Conservation (phyloP, 768 basidiomycete genomes). For the Cystobasidium onofrii region DNA sequence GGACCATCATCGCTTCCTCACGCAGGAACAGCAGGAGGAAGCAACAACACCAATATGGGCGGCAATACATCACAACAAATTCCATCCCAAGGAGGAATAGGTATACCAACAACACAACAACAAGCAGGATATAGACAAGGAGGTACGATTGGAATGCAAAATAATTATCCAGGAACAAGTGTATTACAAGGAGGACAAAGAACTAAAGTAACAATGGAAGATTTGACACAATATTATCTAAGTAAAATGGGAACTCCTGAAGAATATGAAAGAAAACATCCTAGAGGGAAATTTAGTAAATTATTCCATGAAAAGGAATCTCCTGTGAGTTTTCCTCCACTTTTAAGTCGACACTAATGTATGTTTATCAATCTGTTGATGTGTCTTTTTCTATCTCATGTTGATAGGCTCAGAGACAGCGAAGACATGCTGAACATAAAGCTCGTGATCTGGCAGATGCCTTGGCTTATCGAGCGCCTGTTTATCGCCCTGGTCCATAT, state of each 20-base stretch:
- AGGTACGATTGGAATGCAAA: constrained; percentile 13
- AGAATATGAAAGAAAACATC: constrained; percentile 26
- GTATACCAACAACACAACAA: neutral
- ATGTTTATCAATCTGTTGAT: too few species aligned
- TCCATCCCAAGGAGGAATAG: neutral
- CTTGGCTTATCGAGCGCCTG: constrained; percentile 10
- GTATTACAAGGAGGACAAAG: neutral
- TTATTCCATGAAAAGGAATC: constrained; percentile 26
- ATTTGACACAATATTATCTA: constrained; percentile 18
- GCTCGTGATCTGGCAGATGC: constrained; percentile 20
- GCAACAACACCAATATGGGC: neutral
- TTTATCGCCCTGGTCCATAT: neutral
- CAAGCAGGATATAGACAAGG: constrained; percentile 12
- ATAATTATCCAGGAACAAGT: constrained; percentile 9
- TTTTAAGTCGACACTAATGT: too few species aligned
- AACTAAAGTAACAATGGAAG: constrained; percentile 14
- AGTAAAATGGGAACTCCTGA: constrained; percentile 28
- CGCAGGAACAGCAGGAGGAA: neutral
- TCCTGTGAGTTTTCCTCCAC: neutral
- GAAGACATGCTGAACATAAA: constrained; percentile 21
- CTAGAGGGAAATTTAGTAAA: constrained; percentile 10
- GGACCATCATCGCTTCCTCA: neutral
- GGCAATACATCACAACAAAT: too few species aligned
- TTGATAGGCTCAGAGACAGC: neutral
- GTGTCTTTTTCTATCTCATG: too few species aligned